phyloP scores from a whole-genome alignment of 2,329 filamentous ascomycete species.

The Aureobasidium sp. region DNA sequence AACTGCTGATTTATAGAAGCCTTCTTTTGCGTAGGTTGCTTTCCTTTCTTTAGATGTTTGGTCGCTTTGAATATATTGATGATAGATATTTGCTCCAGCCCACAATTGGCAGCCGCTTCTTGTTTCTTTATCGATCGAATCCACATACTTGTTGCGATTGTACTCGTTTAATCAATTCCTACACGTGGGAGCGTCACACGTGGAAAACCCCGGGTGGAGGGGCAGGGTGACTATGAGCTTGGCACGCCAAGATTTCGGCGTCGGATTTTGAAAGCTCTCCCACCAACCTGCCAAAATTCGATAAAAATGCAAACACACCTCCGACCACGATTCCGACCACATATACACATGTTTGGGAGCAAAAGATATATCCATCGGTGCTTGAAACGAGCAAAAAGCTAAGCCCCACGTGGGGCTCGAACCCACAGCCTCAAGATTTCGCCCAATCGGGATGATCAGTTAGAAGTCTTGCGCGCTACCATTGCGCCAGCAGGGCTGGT shows the following conservation, averaged over 20 bases:
- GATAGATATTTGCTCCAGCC: too few relatives aligned
- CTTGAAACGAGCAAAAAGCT: not conserved
- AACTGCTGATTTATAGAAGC: too few relatives aligned
- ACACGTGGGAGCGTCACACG: too few relatives aligned
- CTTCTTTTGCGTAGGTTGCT: not conserved
- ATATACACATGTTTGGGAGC: not conserved
- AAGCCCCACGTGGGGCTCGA: constrained; percentile 11
- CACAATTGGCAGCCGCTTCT: too few relatives aligned
- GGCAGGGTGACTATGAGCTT: not conserved
- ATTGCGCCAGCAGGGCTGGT: constrained; percentile 11
- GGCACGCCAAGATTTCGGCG: not conserved
- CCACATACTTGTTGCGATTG: too few relatives aligned
- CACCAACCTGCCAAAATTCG: not conserved
- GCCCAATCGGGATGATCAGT: not conserved
- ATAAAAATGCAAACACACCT: not conserved
- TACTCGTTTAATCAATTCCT: too few relatives aligned
- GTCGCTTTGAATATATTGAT: not conserved
- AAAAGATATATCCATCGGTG: not conserved
- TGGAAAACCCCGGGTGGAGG: too few relatives aligned
- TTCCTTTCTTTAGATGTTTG: not conserved
- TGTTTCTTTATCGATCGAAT: too few relatives aligned
- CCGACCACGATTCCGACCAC: not conserved
- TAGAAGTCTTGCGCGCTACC: constrained; percentile 13
- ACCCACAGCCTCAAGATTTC: constrained; percentile 12
- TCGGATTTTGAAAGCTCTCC: not conserved